Evolutionary conservation across 1,139 yeast genomes (phyloP), one percentile per base, ranked within the genome.

Genomic region (Yamadazyma siamensis): DNA sequence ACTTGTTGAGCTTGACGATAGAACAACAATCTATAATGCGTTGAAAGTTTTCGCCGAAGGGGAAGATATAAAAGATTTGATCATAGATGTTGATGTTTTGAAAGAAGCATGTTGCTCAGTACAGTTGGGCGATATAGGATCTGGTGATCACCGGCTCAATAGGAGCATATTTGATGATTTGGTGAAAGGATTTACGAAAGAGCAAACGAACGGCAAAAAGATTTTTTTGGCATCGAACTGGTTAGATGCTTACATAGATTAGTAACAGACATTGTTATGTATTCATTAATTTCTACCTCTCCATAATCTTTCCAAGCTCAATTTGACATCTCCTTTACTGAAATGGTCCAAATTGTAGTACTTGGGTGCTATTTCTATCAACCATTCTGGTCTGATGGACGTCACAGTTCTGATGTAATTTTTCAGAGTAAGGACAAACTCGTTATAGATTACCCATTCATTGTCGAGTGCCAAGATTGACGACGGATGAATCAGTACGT

Each of bases 371-470:
- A 80, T 63, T 50, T 88, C 94, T 32, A 88, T 66, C 46, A 85
- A 68, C 95, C 98, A 85, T 49, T 88, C 96, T 1, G 97, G 94
- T 52, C 80, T 81, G 33, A 91, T 80, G 5, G 80, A 71, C n/a
- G 97, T 91, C 10, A 89, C 96, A 0, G 97, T 91, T 48, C 98
- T 73, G 41, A 91, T 87, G 55, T 91, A 91, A 55, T 91, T 91
- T 58, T 89, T 86, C 15, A 94, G 77, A 3, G 98, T 91, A 43
- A 91, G 70, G 23, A 91, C 98, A 62, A 91, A 86, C 61, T 91
- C 98, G 57, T 91, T 86, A 67, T 91, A 91, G 32, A 91, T 71
- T 26, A 91, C 87, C 94, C 95, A 91, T 53, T 89, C 96, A 38
- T 80, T 81, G 40, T 86, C 94, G 40, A 78, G 81, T 14, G 85